A percentile compares a stretch with the other conserved stretches of the same genome.
phyloP scores from a whole-genome alignment of 371 early-diverging fungal species.

The Capillidium rhysosporum region DNA sequence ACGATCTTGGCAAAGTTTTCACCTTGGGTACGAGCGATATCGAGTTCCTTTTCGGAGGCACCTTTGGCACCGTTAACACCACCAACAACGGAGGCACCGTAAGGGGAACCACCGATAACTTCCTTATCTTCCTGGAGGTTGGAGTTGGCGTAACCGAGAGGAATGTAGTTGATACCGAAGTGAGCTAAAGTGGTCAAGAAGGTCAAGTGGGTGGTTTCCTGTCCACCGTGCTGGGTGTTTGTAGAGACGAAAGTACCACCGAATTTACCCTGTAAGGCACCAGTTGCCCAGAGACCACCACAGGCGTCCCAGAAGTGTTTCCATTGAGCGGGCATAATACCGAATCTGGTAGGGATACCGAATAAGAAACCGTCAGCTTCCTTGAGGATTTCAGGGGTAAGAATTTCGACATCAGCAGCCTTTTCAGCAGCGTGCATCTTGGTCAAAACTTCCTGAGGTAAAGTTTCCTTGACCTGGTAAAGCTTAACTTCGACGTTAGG shows the following conservation, averaged over 20 bases:
- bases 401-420: conserved; percentile 28
- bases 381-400: conserved; percentile 24
- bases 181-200: conserved; percentile 49
- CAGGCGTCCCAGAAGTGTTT: conserved; percentile 48
- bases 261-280: conserved; percentile 45
- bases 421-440: conserved; percentile 49
- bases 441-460: conserved; percentile 32
- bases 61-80: conserved; percentile 43
- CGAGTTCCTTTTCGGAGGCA: conserved; percentile 36
- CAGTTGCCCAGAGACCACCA: conserved; percentile 49
- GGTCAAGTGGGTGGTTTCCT: conserved; percentile 56
- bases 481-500: conserved; percentile 36
- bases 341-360: conserved; percentile 60
- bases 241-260: conserved; percentile 55
- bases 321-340: conserved; percentile 50
- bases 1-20: conserved; percentile 35
- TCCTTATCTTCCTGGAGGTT: conserved; percentile 24
- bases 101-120: conserved; percentile 49
- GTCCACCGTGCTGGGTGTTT: conserved; percentile 52
- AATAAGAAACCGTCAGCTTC: conserved; percentile 61
- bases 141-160: conserved; percentile 37
- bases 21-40: conserved; percentile 39
- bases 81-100: conserved; percentile 15
- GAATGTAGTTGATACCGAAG: conserved; percentile 63
- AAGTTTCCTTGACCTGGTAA: conserved; percentile 48